Evolutionary conservation across 2,329 filamentous ascomycete species (phyloP).

Genomic region (Tolypocladium nubicola): DNA sequence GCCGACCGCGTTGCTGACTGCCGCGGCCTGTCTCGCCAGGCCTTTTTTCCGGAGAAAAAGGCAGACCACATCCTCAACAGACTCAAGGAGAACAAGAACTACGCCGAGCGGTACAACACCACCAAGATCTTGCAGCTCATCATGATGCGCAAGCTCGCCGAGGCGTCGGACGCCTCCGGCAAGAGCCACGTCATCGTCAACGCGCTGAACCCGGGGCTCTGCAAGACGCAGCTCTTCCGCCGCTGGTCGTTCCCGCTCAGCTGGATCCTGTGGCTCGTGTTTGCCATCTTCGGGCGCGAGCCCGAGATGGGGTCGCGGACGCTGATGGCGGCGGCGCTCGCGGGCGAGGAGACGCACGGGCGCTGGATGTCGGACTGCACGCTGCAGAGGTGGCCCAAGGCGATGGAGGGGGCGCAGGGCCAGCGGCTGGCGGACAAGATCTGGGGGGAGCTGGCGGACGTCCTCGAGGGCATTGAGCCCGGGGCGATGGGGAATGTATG

Average conservation of each 20-base stretch:
- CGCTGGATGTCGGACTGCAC: conserved; percentile 25
- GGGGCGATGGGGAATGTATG: conserved; percentile 24
- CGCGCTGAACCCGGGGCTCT: conserved; percentile 28
- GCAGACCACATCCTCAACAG: conserved; percentile 20
- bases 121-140: conserved; percentile 21
- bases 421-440: conserved; percentile 21
- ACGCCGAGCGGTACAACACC: conserved; percentile 14
- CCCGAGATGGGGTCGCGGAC: conserved; percentile 28
- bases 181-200: conserved; percentile 26
- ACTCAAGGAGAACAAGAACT: conserved; percentile 14
- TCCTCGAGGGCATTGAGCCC: conserved; percentile 31
- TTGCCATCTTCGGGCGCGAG: conserved; percentile 20
- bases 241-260: conserved; percentile 17
- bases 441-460: conserved; percentile 30
- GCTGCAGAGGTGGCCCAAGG: conserved; percentile 10
- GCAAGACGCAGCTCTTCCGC: conserved; percentile 27
- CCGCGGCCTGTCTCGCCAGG: conserved; percentile 7
- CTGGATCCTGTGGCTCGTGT: conserved; percentile 6
- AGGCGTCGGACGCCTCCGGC: conserved; percentile 15
- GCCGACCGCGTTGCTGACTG: not conserved
- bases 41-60: conserved; percentile 21
- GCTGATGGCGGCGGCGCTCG: conserved; percentile 24
- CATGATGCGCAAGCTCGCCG: conserved; percentile 21
- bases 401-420: conserved; percentile 24
- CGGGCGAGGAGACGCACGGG: conserved; percentile 27